phyloP scores from a whole-genome alignment of 2,329 filamentous ascomycete genomes.

The Epichloe typhina region DNA sequence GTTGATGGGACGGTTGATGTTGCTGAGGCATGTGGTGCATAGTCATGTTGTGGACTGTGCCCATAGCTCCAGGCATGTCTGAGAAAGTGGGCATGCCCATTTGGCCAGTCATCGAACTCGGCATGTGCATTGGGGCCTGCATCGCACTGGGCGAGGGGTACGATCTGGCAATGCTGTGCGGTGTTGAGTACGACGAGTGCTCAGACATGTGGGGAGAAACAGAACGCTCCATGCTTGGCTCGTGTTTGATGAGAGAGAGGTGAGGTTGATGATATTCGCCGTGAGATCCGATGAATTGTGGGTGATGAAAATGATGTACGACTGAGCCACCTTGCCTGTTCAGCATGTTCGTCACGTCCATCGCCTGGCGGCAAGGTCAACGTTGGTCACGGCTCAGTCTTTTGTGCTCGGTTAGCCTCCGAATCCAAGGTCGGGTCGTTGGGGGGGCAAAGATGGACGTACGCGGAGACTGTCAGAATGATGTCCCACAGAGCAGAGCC shows the following conservation, averaged over 20 bases:
- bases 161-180: conserved; percentile 32
- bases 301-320: conserved; percentile 12
- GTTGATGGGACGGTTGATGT: conserved; percentile 21
- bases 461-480: conserved; percentile 7
- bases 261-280: conserved; percentile 19
- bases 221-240: conserved; percentile 36
- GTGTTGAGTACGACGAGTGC: conserved; percentile 41
- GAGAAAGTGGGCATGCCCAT: conserved; percentile 31
- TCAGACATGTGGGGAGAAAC: conserved; percentile 48
- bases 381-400: conserved; percentile 27
- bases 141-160: conserved; percentile 42
- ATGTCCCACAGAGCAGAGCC: conserved; percentile 14
- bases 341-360: conserved; percentile 40
- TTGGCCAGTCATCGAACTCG: conserved; percentile 26
- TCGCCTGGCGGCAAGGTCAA: conserved; percentile 33
- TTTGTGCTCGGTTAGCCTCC: conserved; percentile 7
- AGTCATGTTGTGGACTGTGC: conserved; percentile 22
- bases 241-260: conserved; percentile 21
- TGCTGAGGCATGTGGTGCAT: conserved; percentile 25
- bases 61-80: conserved; percentile 20
- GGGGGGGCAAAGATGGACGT: not conserved
- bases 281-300: conserved; percentile 18
- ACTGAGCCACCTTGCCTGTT: conserved; percentile 32
- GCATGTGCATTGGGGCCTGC: conserved; percentile 34
- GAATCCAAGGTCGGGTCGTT: not conserved